phyloP scores from a whole-genome alignment of 495 filamentous ascomycete genomes.

The Xylaria bambusicola region DNA sequence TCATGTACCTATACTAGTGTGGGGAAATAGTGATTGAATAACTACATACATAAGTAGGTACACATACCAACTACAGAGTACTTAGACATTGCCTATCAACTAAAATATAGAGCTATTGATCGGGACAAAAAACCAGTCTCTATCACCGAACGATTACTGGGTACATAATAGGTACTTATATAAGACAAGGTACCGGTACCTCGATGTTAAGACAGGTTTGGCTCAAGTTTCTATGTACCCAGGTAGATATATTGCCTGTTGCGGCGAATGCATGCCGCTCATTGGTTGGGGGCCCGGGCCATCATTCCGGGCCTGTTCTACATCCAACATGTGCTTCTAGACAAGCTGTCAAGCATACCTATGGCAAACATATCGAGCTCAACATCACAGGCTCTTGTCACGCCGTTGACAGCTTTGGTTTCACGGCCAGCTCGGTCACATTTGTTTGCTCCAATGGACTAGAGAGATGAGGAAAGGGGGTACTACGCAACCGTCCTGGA shows the following conservation, averaged over 20 bases:
- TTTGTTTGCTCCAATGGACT: too few species aligned
- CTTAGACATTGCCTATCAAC: too few species aligned
- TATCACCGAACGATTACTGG: too few species aligned
- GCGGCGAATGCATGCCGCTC: slow-evolving; percentile 5
- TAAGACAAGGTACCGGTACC: not conserved
- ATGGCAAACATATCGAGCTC: not conserved
- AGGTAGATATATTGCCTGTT: slow-evolving; percentile 9
- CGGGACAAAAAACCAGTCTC: too few species aligned
- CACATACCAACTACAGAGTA: too few species aligned
- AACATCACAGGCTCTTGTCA: slow-evolving; percentile 2
- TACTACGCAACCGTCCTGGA: not conserved
- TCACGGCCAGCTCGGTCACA: not conserved
- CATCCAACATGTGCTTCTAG: not conserved
- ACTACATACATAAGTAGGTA: too few species aligned
- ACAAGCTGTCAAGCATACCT: not conserved
- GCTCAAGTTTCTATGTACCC: too few species aligned
- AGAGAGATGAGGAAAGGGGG: not conserved
- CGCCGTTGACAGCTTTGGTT: not conserved
- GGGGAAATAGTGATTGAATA: too few species aligned
- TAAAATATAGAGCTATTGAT: too few species aligned
- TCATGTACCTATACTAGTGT: too few species aligned
- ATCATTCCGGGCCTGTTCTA: not conserved
- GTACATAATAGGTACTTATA: too few species aligned
- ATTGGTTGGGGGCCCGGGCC: slow-evolving; percentile 9
- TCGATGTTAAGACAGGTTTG: too few species aligned